Conservation (phyloP, 2,329 filamentous ascomycete genomes). For the Cladophialophora carrionii region DNA sequence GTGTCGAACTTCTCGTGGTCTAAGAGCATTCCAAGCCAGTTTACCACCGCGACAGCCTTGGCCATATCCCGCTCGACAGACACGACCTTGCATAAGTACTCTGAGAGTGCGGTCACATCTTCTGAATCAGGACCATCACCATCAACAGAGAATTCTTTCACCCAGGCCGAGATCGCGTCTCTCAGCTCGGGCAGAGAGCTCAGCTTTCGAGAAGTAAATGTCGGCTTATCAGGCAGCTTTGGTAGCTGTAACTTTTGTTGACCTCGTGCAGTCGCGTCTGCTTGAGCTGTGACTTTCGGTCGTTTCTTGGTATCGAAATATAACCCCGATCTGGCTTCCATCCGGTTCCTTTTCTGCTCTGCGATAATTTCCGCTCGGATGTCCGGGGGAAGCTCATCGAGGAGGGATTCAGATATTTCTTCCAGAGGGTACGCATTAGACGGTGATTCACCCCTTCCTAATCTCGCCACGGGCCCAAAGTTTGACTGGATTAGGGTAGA, state of each 20-base stretch:
- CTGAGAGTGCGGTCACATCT: constrained; percentile 74
- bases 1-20: constrained; percentile 46
- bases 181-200: constrained; percentile 66
- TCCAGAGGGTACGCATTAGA: constrained; percentile 40
- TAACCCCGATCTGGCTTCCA: constrained; percentile 61
- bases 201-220: constrained; percentile 64
- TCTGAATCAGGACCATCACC: constrained; percentile 80
- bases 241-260: constrained; percentile 53
- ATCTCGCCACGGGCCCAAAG: constrained; percentile 56
- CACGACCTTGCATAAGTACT: constrained; percentile 74
- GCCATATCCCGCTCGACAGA: constrained; percentile 74
- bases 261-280: constrained; percentile 31
- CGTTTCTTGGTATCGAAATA: constrained; percentile 45
- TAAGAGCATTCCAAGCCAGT: constrained; percentile 61
- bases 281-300: constrained; percentile 33
- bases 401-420: constrained; percentile 69
- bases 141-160: constrained; percentile 68
- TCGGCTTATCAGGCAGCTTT: constrained; percentile 58
- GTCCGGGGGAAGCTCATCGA: constrained; percentile 80
- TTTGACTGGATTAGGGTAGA: constrained; percentile 73
- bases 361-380: constrained; percentile 76
- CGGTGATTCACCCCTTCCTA: constrained; percentile 25
- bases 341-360: constrained; percentile 67
- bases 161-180: constrained; percentile 75
- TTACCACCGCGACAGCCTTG: constrained; percentile 71